phyloP scores from a whole-genome alignment of 352 stramenopile species.

The Phytophthora hibernalis region DNA sequence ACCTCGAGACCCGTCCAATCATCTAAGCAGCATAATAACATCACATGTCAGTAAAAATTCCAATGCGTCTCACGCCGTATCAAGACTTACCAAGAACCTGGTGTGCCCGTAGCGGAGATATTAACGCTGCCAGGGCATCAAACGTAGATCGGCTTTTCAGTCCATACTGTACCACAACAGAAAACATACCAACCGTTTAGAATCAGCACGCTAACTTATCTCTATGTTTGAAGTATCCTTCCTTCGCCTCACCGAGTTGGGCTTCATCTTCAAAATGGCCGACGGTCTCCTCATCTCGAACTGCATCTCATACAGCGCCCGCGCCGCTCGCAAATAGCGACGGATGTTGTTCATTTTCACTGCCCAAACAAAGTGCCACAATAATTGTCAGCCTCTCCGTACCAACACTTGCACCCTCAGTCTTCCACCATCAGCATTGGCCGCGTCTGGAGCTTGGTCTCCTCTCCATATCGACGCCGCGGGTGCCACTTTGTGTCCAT shows the following conservation, averaged over 20 bases:
- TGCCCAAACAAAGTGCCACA: conserved; percentile 24
- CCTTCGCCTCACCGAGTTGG: conserved; percentile 46
- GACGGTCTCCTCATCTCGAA: conserved; percentile 76
- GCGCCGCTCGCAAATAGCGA: conserved; percentile 65
- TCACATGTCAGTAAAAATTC: conserved; percentile 12
- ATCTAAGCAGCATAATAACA: conserved; percentile 44
- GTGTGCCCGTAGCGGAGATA: conserved; percentile 67
- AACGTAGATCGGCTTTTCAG: conserved; percentile 75
- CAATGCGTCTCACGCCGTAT: not conserved
- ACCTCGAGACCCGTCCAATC: conserved; percentile 80
- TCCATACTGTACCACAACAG: conserved; percentile 52
- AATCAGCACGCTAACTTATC: not conserved
- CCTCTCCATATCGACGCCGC: conserved; percentile 32
- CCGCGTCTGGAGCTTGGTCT: conserved; percentile 17
- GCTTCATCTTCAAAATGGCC: conserved; percentile 79
- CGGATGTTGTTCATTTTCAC: conserved; percentile 64
- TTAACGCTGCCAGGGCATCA: conserved; percentile 66
- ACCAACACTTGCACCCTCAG: not conserved
- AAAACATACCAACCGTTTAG: not conserved
- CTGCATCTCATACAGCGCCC: conserved; percentile 78
- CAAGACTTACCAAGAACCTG: conserved; percentile 71
- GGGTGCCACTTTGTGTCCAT: conserved; percentile 14
- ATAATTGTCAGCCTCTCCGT: not conserved
- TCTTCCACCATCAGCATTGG: conserved; percentile 35
- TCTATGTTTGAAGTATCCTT: not conserved